Base-by-base conservation (phyloP, 1,284 basidiomycete genomes). In the Mycena sp. region DNA sequence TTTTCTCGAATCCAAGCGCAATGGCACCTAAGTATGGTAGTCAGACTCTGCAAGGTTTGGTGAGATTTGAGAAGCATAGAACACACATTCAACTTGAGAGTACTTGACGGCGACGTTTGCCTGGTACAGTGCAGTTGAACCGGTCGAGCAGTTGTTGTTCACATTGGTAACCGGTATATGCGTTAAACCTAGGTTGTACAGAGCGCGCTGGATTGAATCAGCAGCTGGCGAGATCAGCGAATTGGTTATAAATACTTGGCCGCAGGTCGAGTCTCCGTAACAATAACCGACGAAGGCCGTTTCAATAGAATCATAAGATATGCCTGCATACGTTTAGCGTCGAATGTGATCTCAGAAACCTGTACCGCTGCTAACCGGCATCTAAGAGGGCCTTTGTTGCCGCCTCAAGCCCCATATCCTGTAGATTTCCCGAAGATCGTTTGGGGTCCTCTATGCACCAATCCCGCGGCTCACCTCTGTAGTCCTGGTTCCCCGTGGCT, bases 151-250 rank as follows among this genome's bases (percentile, higher is more conserved):
- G 73, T 93, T 93, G 77, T 94, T 94, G 79, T 93, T 94, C 53
- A 94, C 91, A 70, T 95, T 95, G 55, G 91, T 85, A 70, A 96
- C 91, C 1, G 94, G 94, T 64, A 96, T 95, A 26, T 87, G 84
- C 4, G 93, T 95, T 76, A 95, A 83, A 17, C 94, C 94, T 45
- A 96, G 87, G 73, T 89, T 89, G 76, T 95, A 96, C n/a, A 96
- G 80, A 3, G 92, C 89, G 26, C 93, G 83, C 85, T 88, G 55
- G n/a, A 43, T 21, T 38, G 29, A 21, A 50, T 63, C 41, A 44
- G 50, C 12, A 45, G 28, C 26, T 45, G 35, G 51, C 38, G 37
- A 58, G 7, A 32, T 14, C 37, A 28, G n/a, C 23, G 26, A 50
- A 51, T 45, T 40, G 23, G 58, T 2, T 4, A n/a, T 10, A 65